Evolutionary conservation across 2,329 filamentous ascomycete genomes (phyloP), one percentile per base, ranked within the genome.

Genomic region (Fusarium sp.): DNA sequence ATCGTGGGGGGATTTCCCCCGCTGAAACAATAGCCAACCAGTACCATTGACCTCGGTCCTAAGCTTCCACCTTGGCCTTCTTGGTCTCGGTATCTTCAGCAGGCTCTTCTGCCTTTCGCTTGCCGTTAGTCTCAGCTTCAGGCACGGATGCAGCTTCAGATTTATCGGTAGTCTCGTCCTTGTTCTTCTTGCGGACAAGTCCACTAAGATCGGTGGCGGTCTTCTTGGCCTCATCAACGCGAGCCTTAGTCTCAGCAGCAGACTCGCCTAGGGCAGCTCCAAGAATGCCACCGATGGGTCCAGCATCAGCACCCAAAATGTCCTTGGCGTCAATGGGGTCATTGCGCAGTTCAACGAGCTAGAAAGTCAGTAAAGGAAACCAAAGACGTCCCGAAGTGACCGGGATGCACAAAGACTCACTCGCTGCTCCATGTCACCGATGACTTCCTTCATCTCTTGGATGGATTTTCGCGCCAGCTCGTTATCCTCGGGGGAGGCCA

Each of bases 381-480:
- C 8, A 38, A n/a, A 20, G 13, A 41, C 36, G 35, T 52, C 33
- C 22, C 10, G 31, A 33, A 13, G 15, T 22, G 22, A 27, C 33
- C 33, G 42, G 74, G 70, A 52, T 60, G 17, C 3, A n/a, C 25
- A 70, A 72, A 13, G 60, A 82, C 88, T 81, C 83, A 93, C 90
- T 73, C 93, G 86, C 79, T 91, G 88, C 82, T 94, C 90, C 89
- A 96, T 93, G 73, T 96, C 93, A 58, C 87, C 87, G 52, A 95
- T 87, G 73, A 96, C 90, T 68, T 94, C 92, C 82, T 93, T 93
- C 72, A 93, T 92, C 68, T 96, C 92, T 58, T 85, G 82, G 68
- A 96, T 92, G 66, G 88, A 86, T 68, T 85, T 85, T 74, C 89
- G 85, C 45, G 87, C 87, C 69, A 89, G 78, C 54, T 92, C 91